Evolutionary conservation across 2,329 filamentous ascomycete species (phyloP).

Genomic region (Aspergillus sp.): DNA sequence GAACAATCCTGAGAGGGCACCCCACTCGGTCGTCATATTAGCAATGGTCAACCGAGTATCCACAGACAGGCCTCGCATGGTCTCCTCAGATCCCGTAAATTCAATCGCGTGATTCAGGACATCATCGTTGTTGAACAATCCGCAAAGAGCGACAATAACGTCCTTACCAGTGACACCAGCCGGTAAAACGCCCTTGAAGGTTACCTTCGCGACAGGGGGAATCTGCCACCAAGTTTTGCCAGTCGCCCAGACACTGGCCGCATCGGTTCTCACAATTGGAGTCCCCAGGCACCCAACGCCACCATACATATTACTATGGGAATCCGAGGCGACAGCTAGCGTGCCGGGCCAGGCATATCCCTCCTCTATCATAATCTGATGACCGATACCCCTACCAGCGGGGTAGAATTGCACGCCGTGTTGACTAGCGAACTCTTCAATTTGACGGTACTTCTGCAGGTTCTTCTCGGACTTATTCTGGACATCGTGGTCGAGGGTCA

Average conservation of each 20-base stretch:
- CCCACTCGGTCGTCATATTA: constrained; percentile 85
- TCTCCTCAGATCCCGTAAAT: constrained; percentile 78
- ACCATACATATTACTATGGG: constrained; percentile 80
- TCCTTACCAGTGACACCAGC: constrained; percentile 88
- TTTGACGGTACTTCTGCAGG: constrained; percentile 76
- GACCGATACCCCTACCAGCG: constrained; percentile 78
- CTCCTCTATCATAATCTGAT: constrained; percentile 76
- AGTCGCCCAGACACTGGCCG: constrained; percentile 81
- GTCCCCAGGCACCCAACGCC: constrained; percentile 76
- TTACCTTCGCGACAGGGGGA: constrained; percentile 79
- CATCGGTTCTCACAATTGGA: constrained; percentile 82
- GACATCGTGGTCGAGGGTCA: constrained; percentile 85
- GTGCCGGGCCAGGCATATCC: constrained; percentile 84
- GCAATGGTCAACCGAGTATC: constrained; percentile 68
- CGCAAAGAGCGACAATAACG: constrained; percentile 85
- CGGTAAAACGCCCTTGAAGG: constrained; percentile 72
- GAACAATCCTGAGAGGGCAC: constrained; percentile 72
- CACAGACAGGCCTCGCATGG: constrained; percentile 68
- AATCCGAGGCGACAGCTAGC: constrained; percentile 69
- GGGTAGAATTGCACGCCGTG: constrained; percentile 78
- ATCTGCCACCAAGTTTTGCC: constrained; percentile 85
- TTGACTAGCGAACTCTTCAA: constrained; percentile 75
- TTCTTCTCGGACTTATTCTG: constrained; percentile 79
- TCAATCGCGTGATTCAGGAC: constrained; percentile 91
- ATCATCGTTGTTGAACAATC: constrained; percentile 80